A percentile compares a stretch with the other conserved stretches of the same genome.
These are phyloP conservation scores for Clitopilus passeckerianus DNA, from an alignment of 768 basidiomycete genomes.

Conservation along the genomic window DNA sequence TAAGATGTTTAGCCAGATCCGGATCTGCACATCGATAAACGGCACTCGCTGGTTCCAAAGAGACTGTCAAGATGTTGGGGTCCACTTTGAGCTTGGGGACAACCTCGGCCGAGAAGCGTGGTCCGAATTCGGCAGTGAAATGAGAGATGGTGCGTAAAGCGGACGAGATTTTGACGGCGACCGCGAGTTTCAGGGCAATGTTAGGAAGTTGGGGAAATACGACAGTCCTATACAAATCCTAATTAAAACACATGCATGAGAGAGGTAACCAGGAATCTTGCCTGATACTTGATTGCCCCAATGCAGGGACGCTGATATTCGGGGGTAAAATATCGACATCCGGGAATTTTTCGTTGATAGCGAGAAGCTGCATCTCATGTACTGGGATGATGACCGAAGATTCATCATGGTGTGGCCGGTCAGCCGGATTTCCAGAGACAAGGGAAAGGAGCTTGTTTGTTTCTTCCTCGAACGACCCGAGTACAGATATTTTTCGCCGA, in stretches of 20 bases:
- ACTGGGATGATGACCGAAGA: constrained; percentile 39
- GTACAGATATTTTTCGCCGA: constrained; percentile 27
- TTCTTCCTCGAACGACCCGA: constrained; percentile 37
- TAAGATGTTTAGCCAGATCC: constrained; percentile 47
- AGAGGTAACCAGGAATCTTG: constrained; percentile 13
- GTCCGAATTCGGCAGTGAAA: constrained; percentile 52
- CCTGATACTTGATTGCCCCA: constrained; percentile 53
- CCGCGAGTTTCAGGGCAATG: constrained; percentile 44
- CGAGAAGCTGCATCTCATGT: constrained; percentile 48
- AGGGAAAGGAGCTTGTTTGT: constrained; percentile 25
- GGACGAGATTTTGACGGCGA: constrained; percentile 56
- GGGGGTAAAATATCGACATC: constrained; percentile 35
- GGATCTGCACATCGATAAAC: constrained; percentile 36
- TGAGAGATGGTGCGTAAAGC: constrained; percentile 55
- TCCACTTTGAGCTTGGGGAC: constrained; percentile 45
- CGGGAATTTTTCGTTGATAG: constrained; percentile 36
- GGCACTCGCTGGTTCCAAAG: constrained; percentile 45
- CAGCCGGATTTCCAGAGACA: constrained; percentile 25
- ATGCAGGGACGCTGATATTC: constrained; percentile 34
- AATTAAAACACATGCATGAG: constrained; percentile 2
- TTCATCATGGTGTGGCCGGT: constrained; percentile 17
- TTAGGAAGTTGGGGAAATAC: constrained; percentile 38
- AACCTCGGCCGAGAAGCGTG: constrained; percentile 46
- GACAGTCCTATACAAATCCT: constrained; percentile 33
- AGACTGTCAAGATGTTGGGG: constrained; percentile 34